phyloP scores from a whole-genome alignment of 208 protist species.

The Leptomonas pyrrhocoris region DNA sequence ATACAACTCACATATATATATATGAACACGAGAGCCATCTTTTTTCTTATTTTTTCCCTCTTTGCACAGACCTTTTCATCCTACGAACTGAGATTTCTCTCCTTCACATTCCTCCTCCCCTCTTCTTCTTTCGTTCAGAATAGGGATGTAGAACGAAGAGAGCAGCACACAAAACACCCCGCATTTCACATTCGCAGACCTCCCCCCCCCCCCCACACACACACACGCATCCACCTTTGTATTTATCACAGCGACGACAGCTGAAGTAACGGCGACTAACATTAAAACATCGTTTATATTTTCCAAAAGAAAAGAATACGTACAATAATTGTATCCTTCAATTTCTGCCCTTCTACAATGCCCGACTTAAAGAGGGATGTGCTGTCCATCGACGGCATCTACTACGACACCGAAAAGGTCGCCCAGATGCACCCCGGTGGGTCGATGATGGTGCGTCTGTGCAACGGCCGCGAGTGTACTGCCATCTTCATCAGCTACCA shows the following conservation, averaged over 20 bases:
- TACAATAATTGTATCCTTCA: not conserved
- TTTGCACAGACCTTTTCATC: too few relatives aligned
- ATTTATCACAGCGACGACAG: too few relatives aligned
- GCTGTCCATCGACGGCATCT: conserved; percentile 74
- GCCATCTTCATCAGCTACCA: conserved; percentile 78
- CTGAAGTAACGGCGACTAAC: not conserved
- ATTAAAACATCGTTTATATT: not conserved
- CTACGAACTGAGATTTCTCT: too few relatives aligned
- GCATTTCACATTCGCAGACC: not conserved
- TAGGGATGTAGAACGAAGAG: too few relatives aligned
- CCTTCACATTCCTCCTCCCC: not conserved
- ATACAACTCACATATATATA: too few relatives aligned
- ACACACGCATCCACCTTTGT: too few relatives aligned
- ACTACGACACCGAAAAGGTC: conserved; percentile 77
- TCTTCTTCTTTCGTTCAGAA: not conserved
- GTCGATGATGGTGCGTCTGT: conserved; percentile 71
- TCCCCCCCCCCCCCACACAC: too few relatives aligned
- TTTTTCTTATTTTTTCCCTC: too few relatives aligned
- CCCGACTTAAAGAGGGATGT: conserved; percentile 46
- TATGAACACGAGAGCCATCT: too few relatives aligned
- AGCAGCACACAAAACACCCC: too few relatives aligned
- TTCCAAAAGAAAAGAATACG: not conserved
- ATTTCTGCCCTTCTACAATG: conserved; percentile 6
- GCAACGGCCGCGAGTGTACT: conserved; percentile 74
- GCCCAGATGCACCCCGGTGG: conserved; percentile 70